Conservation (phyloP, 768 basidiomycete species). For the Boletus fagicola region DNA sequence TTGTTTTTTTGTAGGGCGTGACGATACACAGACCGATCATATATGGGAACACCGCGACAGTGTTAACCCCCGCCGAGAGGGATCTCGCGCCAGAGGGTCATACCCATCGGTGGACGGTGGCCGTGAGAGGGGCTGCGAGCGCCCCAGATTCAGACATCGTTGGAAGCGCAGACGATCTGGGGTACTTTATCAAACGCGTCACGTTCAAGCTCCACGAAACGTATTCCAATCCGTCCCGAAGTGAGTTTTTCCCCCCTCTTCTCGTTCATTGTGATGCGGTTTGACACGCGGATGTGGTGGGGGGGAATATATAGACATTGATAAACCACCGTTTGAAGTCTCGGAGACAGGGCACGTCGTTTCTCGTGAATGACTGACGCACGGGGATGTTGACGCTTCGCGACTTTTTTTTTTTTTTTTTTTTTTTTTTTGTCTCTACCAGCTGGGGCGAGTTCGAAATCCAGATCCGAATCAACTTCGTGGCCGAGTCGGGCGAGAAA, state of each 20-base stretch:
- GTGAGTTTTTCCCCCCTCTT: slow-evolving; percentile 45
- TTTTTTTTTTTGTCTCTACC: neutral
- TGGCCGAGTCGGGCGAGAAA: slow-evolving; percentile 89
- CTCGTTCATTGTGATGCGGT: neutral
- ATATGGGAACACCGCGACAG: slow-evolving; percentile 89
- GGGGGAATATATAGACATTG: slow-evolving; percentile 57
- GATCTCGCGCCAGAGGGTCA: slow-evolving; percentile 63
- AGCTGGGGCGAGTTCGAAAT: slow-evolving; percentile 99
- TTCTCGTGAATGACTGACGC: neutral
- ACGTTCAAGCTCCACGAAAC: slow-evolving; percentile 98
- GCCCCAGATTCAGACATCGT: slow-evolving; percentile 70
- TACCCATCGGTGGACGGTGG: slow-evolving; percentile 96
- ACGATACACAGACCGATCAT: slow-evolving; percentile 89
- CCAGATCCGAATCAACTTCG: slow-evolving; percentile 86
- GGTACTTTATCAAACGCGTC: slow-evolving; percentile 92
- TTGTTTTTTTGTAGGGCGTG: slow-evolving; percentile 56
- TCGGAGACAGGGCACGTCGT: slow-evolving; percentile 84
- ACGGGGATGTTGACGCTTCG: neutral
- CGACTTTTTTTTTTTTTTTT: too few species aligned
- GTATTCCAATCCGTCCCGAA: slow-evolving; percentile 85
- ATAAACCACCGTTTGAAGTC: slow-evolving; percentile 92
- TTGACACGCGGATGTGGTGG: neutral
- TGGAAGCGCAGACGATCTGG: slow-evolving; percentile 86
- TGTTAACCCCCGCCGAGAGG: slow-evolving; percentile 73
- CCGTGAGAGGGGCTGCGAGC: slow-evolving; percentile 84